Evolutionary conservation across 805 yeast genomes (phyloP).

Genomic region (Starmerella floris): DNA sequence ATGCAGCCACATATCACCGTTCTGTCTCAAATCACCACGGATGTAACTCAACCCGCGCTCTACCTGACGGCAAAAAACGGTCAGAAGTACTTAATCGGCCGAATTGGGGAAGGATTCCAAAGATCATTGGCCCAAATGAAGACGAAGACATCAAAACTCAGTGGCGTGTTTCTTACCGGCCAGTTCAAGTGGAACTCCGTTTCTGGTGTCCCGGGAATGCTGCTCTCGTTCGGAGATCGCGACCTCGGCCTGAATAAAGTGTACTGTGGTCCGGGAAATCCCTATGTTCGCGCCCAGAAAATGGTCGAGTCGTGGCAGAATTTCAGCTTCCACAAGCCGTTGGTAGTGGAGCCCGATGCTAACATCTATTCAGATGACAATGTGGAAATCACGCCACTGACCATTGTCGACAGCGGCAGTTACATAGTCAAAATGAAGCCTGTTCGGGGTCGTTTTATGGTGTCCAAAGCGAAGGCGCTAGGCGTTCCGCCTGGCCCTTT

Average conservation of each 20-base stretch:
- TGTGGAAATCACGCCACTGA: slow-evolving; percentile 21
- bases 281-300: slow-evolving; percentile 33
- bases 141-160: slow-evolving; percentile 43
- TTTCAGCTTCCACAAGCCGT: slow-evolving; percentile 58
- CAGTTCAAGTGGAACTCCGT: slow-evolving; percentile 59
- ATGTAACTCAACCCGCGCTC: slow-evolving; percentile 37
- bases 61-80: slow-evolving; percentile 38
- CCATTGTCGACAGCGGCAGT: slow-evolving; percentile 29
- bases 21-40: slow-evolving; percentile 35
- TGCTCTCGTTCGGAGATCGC: slow-evolving; percentile 60
- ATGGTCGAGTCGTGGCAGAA: slow-evolving; percentile 71
- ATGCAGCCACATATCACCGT: slow-evolving; percentile 25
- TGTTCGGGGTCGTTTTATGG: slow-evolving; percentile 63
- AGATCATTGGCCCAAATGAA: slow-evolving; percentile 52
- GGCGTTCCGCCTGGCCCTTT: slow-evolving; percentile 56
- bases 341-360: slow-evolving; percentile 36
- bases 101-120: slow-evolving; percentile 76
- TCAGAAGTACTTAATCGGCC: slow-evolving; percentile 55
- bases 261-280: slow-evolving; percentile 29
- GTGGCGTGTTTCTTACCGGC: slow-evolving; percentile 67
- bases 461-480: slow-evolving; percentile 47
- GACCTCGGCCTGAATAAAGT: slow-evolving; percentile 1
- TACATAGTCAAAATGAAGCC: slow-evolving; percentile 58
- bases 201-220: slow-evolving; percentile 86
- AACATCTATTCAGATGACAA: slow-evolving; percentile 19